A percentile compares a stretch with the other conserved stretches of the same genome.
Evolutionary conservation across 495 filamentous ascomycete species (phyloP).

Genomic region (Coniosporium apollinis): DNA sequence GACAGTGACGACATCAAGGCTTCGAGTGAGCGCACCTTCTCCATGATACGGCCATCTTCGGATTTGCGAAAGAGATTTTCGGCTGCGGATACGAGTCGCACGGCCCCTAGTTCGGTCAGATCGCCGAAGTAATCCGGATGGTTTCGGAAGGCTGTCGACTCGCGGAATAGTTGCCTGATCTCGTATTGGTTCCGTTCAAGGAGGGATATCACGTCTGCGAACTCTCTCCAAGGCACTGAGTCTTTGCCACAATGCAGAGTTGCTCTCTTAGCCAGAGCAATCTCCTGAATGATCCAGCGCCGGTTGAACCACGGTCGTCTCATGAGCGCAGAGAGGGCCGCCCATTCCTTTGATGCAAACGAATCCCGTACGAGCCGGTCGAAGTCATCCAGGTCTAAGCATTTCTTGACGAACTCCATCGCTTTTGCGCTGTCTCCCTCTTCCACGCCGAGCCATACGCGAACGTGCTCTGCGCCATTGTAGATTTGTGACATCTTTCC

Average conservation of each 20-base stretch:
- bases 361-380: constrained; percentile 7
- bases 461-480: constrained; percentile 7
- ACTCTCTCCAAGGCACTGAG: constrained; percentile 10
- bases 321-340: constrained; percentile 10
- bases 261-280: constrained; percentile 7
- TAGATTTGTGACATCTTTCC: constrained; percentile 10
- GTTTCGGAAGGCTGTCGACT: constrained; percentile 6
- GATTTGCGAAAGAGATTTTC: constrained; percentile 11
- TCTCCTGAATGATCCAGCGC: constrained; percentile 14
- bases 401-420: constrained; percentile 8
- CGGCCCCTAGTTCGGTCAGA: constrained; percentile 8
- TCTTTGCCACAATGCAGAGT: constrained; percentile 8
- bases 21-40: constrained; percentile 8
- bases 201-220: constrained; percentile 7
- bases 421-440: constrained; percentile 7
- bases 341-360: constrained; percentile 5
- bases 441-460: constrained; percentile 11
- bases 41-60: constrained; percentile 5
- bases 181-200: constrained; percentile 6
- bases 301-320: constrained; percentile 12
- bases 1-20: constrained; percentile 9
- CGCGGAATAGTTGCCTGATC: constrained; percentile 8
- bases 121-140: constrained; percentile 11
- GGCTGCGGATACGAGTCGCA: constrained; percentile 6
- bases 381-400: constrained; percentile 9